Evolutionary conservation across 495 filamentous ascomycete species (phyloP).

Genomic region (Trichoderma erinaceum): DNA sequence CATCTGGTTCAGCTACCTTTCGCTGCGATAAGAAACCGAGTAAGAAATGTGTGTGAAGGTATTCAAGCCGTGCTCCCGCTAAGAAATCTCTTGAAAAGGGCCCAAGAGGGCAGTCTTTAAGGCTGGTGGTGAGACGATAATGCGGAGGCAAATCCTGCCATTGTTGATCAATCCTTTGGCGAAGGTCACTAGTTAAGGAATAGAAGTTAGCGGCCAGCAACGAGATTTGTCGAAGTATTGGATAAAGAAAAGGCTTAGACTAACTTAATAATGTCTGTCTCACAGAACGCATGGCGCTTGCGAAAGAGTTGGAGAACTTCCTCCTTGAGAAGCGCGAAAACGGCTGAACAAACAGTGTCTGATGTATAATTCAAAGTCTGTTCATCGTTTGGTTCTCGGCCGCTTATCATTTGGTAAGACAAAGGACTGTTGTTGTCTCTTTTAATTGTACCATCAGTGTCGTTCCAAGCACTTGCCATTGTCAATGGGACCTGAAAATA

Average conservation of each 20-base stretch:
- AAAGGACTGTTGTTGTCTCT: neutral
- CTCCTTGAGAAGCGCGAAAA: constrained; percentile 37
- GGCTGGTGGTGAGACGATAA: constrained; percentile 10
- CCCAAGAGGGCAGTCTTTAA: constrained; percentile 1
- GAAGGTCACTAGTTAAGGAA: neutral
- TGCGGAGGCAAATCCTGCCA: constrained; percentile 10
- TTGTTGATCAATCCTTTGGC: neutral
- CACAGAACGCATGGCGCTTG: constrained; percentile 21
- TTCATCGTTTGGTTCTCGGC: constrained; percentile 14
- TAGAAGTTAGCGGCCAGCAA: neutral
- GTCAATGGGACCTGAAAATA: constrained; percentile 33
- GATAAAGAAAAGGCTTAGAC: neutral
- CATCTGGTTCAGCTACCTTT: constrained; percentile 31
- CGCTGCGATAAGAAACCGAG: constrained; percentile 29
- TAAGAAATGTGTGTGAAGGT: constrained; percentile 38
- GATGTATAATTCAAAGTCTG: constrained; percentile 28
- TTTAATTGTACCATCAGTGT: neutral
- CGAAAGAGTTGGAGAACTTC: constrained; percentile 36
- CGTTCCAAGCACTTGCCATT: constrained; percentile 9
- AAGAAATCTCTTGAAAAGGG: constrained; percentile 17
- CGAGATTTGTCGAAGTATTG: too few relatives aligned
- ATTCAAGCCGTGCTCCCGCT: constrained; percentile 34
- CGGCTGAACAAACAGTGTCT: constrained; percentile 37
- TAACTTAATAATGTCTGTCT: neutral
- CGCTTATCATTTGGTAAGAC: neutral